These are phyloP conservation scores for Ananas comosus DNA, from an alignment of 176 grass and related monocot genomes.

Conservation along the genomic window DNA sequence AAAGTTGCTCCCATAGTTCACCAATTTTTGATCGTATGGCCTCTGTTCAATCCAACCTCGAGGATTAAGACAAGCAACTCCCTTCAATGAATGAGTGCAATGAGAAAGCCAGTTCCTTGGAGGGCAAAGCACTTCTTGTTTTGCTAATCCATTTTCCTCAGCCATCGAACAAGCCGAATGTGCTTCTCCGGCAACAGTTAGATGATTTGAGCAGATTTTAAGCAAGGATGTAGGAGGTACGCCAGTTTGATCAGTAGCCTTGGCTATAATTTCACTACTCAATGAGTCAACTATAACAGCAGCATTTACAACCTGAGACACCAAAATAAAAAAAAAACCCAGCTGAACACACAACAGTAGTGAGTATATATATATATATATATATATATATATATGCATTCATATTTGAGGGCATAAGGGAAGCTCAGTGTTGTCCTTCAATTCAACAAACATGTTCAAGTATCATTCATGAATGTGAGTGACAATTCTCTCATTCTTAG, in stretches of 20 bases:
- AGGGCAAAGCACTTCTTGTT: background rate
- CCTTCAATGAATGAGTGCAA: conserved; percentile 20
- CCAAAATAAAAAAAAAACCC: background rate
- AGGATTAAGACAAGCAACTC: conserved; percentile 63
- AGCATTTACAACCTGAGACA: conserved; percentile 55
- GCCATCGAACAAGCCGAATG: conserved; percentile 2
- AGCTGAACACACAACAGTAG: background rate
- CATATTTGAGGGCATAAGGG: background rate
- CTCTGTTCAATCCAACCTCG: conserved; percentile 54
- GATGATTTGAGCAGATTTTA: conserved; percentile 7
- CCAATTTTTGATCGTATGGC: conserved; percentile 12
- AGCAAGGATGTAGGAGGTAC: conserved; percentile 15
- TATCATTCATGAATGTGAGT: no score
- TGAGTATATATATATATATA: no score
- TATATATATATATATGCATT: background rate
- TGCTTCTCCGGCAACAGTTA: conserved; percentile 15
- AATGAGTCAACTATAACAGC: conserved; percentile 74
- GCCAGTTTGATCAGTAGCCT: conserved; percentile 37
- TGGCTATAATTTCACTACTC: conserved; percentile 57
- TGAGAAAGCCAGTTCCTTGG: conserved; percentile 7
- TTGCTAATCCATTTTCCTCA: background rate
- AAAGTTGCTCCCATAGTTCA: conserved; percentile 25
- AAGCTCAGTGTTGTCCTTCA: background rate
- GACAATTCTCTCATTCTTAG: no score
- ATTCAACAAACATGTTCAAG: no score